Conservation (phyloP, 371 early-diverging fungal species). For the Quaeritorhiza haematococci region DNA sequence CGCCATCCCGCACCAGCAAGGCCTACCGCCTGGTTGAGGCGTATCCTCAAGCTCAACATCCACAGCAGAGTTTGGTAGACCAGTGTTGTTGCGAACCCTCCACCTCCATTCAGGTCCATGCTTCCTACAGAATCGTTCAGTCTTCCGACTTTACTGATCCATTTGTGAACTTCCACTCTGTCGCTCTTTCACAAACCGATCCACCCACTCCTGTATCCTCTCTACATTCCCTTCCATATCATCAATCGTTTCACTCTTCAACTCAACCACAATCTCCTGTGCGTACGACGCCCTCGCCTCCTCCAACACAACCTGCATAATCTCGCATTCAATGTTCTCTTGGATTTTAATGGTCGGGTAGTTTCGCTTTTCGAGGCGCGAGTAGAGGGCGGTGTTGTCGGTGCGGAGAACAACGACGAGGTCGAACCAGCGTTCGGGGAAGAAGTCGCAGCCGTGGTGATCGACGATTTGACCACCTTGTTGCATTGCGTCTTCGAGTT, state of each 20-base stretch:
- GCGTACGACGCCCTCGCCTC: conserved; percentile 84
- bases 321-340: conserved; percentile 97
- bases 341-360: conserved; percentile 85
- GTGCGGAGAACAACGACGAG: conserved; percentile 88
- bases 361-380: conserved; percentile 78
- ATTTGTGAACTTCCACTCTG: no score
- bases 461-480: conserved; percentile 86
- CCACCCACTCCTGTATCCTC: conserved; percentile 66
- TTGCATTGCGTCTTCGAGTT: conserved; percentile 73
- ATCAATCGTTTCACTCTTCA: conserved; percentile 72
- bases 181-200: conserved; percentile 27
- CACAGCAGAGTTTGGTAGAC: no score
- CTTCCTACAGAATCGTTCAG: no score
- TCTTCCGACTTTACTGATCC: no score
- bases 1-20: no score
- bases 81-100: no score
- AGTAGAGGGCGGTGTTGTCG: conserved; percentile 73
- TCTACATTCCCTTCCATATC: conserved; percentile 88
- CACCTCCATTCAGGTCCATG: no score
- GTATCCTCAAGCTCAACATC: no score
- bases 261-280: conserved; percentile 73
- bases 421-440: conserved; percentile 96
- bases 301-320: conserved; percentile 94
- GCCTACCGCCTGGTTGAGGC: no score
- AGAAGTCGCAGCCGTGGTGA: conserved; percentile 89